These are phyloP conservation scores for Xylaria sp. DNA, from an alignment of 2,329 filamentous ascomycete species.

Conservation along the genomic window DNA sequence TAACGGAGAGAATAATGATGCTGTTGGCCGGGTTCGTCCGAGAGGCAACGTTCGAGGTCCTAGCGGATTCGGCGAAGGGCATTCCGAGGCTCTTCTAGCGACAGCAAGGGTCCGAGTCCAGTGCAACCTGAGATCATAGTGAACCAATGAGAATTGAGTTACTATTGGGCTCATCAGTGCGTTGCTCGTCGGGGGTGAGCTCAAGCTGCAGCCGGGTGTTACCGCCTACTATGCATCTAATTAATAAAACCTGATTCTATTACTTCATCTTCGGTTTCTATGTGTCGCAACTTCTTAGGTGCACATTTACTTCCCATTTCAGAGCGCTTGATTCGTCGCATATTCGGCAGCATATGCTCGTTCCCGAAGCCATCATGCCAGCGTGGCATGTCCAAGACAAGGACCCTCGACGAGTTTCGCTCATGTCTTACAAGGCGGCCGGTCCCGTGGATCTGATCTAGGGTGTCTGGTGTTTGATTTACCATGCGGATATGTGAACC, in stretches of 20 bases:
- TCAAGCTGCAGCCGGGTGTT: slow-evolving; percentile 30
- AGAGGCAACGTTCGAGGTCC: slow-evolving; percentile 24
- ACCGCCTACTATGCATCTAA: slow-evolving; percentile 37
- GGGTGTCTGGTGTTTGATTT: not conserved
- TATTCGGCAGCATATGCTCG: slow-evolving; percentile 10
- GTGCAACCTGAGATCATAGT: slow-evolving; percentile 20
- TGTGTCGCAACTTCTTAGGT: slow-evolving; percentile 33
- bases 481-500: slow-evolving; percentile 15
- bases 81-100: slow-evolving; percentile 33
- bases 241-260: slow-evolving; percentile 35
- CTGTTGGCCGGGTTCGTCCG: slow-evolving; percentile 24
- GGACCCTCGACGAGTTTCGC: not conserved
- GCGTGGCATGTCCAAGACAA: not conserved
- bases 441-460: slow-evolving; percentile 6
- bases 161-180: slow-evolving; percentile 8
- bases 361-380: slow-evolving; percentile 13
- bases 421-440: slow-evolving; percentile 19
- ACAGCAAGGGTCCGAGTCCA: slow-evolving; percentile 6
- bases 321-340: slow-evolving; percentile 16
- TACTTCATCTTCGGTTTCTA: slow-evolving; percentile 29
- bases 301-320: slow-evolving; percentile 3
- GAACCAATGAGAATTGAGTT: slow-evolving; percentile 15
- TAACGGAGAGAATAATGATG: not conserved
- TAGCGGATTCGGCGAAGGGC: slow-evolving; percentile 36
- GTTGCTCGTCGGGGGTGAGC: slow-evolving; percentile 15